Conservation (phyloP, 805 yeast species). For the Brettanomyces custersianus region DNA sequence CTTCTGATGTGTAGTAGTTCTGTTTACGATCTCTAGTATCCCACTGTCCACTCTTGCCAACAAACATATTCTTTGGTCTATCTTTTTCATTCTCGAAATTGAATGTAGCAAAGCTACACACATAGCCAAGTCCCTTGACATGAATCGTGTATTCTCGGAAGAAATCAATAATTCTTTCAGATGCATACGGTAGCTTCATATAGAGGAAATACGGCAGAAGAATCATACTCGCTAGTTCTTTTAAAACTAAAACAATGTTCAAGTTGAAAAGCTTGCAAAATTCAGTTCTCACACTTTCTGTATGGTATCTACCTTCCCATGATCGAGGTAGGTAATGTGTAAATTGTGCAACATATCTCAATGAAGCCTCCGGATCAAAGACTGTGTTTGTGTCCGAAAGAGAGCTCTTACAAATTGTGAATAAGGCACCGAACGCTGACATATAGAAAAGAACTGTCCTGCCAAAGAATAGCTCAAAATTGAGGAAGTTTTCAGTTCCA, state of each 20-base stretch:
- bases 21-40: constrained; percentile 24
- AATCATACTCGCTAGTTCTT: constrained; percentile 75
- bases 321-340: constrained; percentile 85
- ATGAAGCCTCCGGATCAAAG: constrained; percentile 90
- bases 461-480: constrained; percentile 79
- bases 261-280: constrained; percentile 74
- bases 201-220: constrained; percentile 87
- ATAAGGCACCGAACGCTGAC: constrained; percentile 77
- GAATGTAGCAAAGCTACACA: constrained; percentile 91
- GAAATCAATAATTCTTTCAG: constrained; percentile 79
- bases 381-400: constrained; percentile 52
- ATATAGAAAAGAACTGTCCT: constrained; percentile 80
- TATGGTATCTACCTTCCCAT: constrained; percentile 83
- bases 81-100: constrained; percentile 55
- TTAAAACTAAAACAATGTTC: constrained; percentile 56
- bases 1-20: constrained; percentile 43
- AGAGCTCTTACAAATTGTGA: constrained; percentile 74
- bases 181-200: constrained; percentile 64
- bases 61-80: constrained; percentile 11
- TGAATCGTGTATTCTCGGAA: constrained; percentile 84
- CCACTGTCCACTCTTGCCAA: constrained; percentile 16
- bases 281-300: constrained; percentile 74
- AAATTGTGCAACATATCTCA: constrained; percentile 69
- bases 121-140: constrained; percentile 91
- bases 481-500: constrained; percentile 86